These are phyloP conservation scores for Xylaria sp. DNA, from an alignment of 2,329 filamentous ascomycete species.

Conservation along the genomic window DNA sequence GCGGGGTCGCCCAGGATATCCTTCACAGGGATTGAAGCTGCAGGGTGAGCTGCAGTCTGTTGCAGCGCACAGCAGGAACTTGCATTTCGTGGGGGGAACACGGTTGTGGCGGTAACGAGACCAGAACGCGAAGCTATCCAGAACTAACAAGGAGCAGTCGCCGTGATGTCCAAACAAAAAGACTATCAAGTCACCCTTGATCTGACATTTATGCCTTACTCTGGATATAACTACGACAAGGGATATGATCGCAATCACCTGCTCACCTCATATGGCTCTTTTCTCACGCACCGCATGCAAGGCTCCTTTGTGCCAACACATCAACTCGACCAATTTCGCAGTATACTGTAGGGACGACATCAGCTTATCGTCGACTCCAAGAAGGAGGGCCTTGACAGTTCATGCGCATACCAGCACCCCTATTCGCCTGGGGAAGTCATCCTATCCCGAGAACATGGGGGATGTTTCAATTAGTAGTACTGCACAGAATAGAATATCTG, in stretches of 20 bases:
- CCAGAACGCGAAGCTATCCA: not conserved
- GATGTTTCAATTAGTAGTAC: not conserved
- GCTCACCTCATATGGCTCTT: conserved; percentile 15
- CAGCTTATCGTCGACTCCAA: conserved; percentile 15
- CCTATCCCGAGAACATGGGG: not conserved
- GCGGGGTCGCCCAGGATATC: conserved; percentile 5
- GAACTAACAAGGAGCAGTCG: not conserved
- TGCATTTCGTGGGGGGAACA: conserved; percentile 19
- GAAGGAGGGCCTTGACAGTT: conserved; percentile 10
- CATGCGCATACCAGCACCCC: not conserved
- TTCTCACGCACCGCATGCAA: conserved; percentile 27
- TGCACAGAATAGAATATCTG: not conserved
- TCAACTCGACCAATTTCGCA: conserved; percentile 11
- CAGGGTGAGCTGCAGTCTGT: conserved; percentile 17
- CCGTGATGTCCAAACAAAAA: not conserved
- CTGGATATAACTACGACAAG: not conserved
- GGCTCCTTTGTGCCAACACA: conserved; percentile 17
- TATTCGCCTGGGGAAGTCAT: conserved; percentile 6
- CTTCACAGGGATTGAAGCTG: conserved; percentile 3
- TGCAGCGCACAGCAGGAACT: conserved; percentile 14
- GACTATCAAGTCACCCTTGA: conserved; percentile 1
- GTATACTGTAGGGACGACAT: not conserved
- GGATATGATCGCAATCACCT: conserved; percentile 24
- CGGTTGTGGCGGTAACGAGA: conserved; percentile 19
- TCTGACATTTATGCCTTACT: conserved; percentile 1